Base-by-base conservation (phyloP, 2,329 filamentous ascomycete species). In the Orbilia blumenaviensis region DNA sequence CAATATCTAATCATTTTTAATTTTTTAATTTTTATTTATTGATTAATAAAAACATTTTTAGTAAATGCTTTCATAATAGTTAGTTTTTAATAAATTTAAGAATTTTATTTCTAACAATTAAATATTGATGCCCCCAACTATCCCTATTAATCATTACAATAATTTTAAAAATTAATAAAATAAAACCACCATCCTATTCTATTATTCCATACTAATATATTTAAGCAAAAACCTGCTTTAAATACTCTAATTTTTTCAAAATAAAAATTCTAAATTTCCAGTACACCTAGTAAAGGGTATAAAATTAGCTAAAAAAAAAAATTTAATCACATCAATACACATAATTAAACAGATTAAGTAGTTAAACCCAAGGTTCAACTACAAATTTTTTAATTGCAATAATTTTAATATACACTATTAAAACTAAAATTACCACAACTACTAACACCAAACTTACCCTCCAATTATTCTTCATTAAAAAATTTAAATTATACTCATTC, bases 401-500 rank as follows among this genome's bases (percentile, higher is more conserved):
- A 36, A 36, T 9, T 36, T 36, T 36, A 36, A 36, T 36, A 36
- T 36, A 36, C 10, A 14, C 34, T 36, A 36, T 36, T 36, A 38
- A 38, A 14, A 38, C 3, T 54, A 10, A 54, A 54, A 29, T 81
- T 82, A 82, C 78, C 78, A 77, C 76, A 77, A 79, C 79, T 82
- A 73, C 79, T 82, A 75, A 78, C 66, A 68, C 38, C 18, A 64
- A 46, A 52, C 76, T 77, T 79, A 23, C 79, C 80, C 3, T 78
- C 80, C 72, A 81, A 81, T 81, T 82, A 73, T 81, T 82, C 79
- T 79, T 81, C 68, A 74, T 82, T 81, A 82, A 82, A 78, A 78
- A 80, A 81, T 83, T 82, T 82, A 82, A 81, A 82, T 82, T 82
- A 78, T 83, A 82, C 80, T 83, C 78, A 82, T 83, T 83, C 79